Base-by-base conservation (phyloP, 2,329 filamentous ascomycete genomes). In the Plectosphaerella plurivora region DNA sequence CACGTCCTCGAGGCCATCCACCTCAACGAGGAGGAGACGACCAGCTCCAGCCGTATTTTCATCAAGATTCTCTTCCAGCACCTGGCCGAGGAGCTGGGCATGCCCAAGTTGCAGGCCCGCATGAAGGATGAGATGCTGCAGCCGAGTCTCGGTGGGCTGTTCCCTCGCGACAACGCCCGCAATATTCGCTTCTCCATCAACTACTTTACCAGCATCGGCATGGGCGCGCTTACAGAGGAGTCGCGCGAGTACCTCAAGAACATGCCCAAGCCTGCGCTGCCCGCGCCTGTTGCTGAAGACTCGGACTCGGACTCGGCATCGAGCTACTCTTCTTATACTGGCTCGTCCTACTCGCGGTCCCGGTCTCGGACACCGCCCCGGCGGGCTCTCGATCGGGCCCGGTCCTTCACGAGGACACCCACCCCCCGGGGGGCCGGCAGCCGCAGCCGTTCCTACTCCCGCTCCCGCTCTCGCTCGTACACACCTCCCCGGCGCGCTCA, bases 151-250 rank as follows among this genome's bases (percentile, higher is more conserved):
- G 83, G 87, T 39, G 93, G 93, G 28, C 75, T 99, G 44, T 97
- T 99, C 77, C 94, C 94, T 0, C 87, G 78, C 55, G 92, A 97
- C 67, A 90, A 91, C 63, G 84, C 91, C 22, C 86, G 89, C 65
- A 94, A 97, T 70, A 91, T 92, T 39, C 86, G 93, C 51, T 99
- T 99, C 77, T 90, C 92, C 49, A 96, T 99, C 84, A 99, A 99
- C 73, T 99, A 97, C 78, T 97, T 99, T 69, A 99, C 94, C 10
- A 94, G 91, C 63, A 96, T 99, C 63, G 91, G 92, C 53, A 95
- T 99, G 89, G 94, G 94, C 66, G 84, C 83, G 22, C 79, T 99
- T 56, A 99, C 94, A 2, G 94, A 99, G 66, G 89, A 91, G 59
- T 96, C 97, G 91, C 86, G 94, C 68, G 90, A 95, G 63, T 85